A percentile compares a stretch with the other conserved stretches of the same genome.
Evolutionary conservation across 2,329 filamentous ascomycete species (phyloP).

Genomic region (Dactylella cylindrospora): DNA sequence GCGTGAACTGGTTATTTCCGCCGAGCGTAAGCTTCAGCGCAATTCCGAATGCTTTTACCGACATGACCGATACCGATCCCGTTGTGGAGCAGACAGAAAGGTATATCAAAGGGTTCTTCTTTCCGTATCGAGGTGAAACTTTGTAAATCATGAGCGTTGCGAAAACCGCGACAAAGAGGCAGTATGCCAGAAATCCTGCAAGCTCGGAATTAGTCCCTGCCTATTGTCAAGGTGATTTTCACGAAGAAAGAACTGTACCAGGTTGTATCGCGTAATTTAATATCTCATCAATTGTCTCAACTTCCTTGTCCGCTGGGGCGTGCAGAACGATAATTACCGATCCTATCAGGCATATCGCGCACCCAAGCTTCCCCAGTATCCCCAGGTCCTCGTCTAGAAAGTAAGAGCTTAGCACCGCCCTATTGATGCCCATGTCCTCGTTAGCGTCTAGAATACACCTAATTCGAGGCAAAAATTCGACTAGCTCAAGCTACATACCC

Average conservation of each 20-base stretch:
- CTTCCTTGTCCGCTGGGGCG: slow-evolving; percentile 88
- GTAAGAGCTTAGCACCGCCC: slow-evolving; percentile 90
- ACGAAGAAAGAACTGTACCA: slow-evolving; percentile 60
- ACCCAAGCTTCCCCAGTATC: slow-evolving; percentile 87
- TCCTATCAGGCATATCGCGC: slow-evolving; percentile 92
- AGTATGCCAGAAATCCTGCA: slow-evolving; percentile 85
- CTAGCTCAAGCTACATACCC: slow-evolving; percentile 57
- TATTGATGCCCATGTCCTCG: slow-evolving; percentile 49
- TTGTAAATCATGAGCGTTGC: slow-evolving; percentile 95
- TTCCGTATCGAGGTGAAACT: slow-evolving; percentile 83
- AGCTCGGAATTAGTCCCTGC: slow-evolving; percentile 40
- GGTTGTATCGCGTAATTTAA: slow-evolving; percentile 85
- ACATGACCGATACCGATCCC: slow-evolving; percentile 97
- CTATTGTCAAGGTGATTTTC: slow-evolving; percentile 49
- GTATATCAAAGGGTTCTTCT: slow-evolving; percentile 93
- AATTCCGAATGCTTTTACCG: slow-evolving; percentile 97
- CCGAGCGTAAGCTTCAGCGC: slow-evolving; percentile 91
- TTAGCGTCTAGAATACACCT: slow-evolving; percentile 9
- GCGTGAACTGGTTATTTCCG: slow-evolving; percentile 91
- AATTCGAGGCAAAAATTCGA: background rate
- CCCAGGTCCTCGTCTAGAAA: slow-evolving; percentile 88
- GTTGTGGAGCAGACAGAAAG: slow-evolving; percentile 97
- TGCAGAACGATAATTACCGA: slow-evolving; percentile 97
- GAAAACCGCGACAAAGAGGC: slow-evolving; percentile 75
- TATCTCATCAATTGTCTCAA: slow-evolving; percentile 88